Percentiles rank a stretch among this genome's conserved stretches.
Evolutionary conservation across 2,329 filamentous ascomycete genomes (phyloP).

Genomic region (Neofusicoccum umdonicola): DNA sequence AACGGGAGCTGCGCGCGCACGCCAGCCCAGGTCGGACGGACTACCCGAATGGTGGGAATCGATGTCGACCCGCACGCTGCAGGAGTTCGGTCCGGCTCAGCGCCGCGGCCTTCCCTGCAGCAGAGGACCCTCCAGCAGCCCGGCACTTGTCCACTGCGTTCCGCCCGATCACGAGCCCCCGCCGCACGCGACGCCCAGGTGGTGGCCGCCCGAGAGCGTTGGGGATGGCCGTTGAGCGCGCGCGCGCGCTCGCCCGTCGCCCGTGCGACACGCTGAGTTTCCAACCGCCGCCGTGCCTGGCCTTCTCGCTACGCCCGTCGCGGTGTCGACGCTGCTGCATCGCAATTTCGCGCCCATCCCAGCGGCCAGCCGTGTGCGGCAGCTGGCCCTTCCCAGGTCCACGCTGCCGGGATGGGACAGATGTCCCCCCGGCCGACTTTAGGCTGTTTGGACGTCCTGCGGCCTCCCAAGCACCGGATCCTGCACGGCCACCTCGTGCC

Average conservation of each 20-base stretch:
- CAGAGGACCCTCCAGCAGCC: not conserved
- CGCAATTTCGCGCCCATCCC: constrained; percentile 10
- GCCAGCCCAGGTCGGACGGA: constrained; percentile 4
- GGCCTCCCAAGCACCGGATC: not conserved
- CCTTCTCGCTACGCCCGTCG: not conserved
- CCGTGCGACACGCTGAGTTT: not conserved
- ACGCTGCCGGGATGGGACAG: not conserved
- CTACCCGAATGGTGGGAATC: constrained; percentile 3
- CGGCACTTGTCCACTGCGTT: not conserved
- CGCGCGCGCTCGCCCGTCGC: not conserved
- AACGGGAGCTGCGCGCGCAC: constrained; percentile 13
- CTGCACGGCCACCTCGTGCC: constrained; percentile 2
- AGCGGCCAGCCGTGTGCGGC: not conserved
- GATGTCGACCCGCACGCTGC: not conserved
- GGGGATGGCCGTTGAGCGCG: too few species aligned
- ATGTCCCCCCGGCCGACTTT: not conserved
- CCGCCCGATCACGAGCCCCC: not conserved
- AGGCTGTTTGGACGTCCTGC: not conserved
- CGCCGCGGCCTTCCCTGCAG: not conserved
- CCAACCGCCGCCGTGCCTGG: too few species aligned
- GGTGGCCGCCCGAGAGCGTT: too few species aligned
- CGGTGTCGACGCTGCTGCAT: not conserved
- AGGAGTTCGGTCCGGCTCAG: constrained; percentile 14
- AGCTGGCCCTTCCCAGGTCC: constrained; percentile 3
- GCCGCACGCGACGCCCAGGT: not conserved